Evolutionary conservation across 805 yeast species (phyloP), one percentile per base, ranked within the genome.

Genomic region (Metschnikowia cubensis): DNA sequence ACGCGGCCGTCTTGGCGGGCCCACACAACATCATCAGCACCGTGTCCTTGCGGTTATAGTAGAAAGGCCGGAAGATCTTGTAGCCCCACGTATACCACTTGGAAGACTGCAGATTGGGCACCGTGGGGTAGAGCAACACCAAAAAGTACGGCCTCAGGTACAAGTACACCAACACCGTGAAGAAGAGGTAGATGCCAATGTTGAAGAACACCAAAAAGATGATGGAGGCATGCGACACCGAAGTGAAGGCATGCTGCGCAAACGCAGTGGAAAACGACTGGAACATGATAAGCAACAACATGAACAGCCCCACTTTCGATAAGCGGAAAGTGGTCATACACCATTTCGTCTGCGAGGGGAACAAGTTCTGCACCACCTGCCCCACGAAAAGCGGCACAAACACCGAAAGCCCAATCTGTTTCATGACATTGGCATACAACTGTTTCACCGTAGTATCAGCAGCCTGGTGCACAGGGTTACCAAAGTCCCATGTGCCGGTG

Each of bases 1-100:
- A 72, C 0, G 96, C 96, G 0, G 96, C 96, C 0, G 96, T 89
- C 66, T 89, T 90, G 2, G 97, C 96, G 4, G 96, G 92, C 10
- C 96, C 96, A 67, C 96, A 88, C 51, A 89, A 76, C 85, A 89
- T 79, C 45, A 90, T 78, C 11, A 91, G 76, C 34, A 88, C 87
- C 0, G 96, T 81, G 60, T 90, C 96, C 46, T 72, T 66, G 57
- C 84, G 79, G 59, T 76, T 74, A 66, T 86, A 86, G 66, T 85
- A 86, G 59, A 87, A 88, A 1, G 92, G 92, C 48, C 74, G 65
- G 51, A 82, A 66, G 1, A 74, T 31, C 40, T 64, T 65, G 62
- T 82, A 79, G 20, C 72, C 52, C 56, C 65, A 67, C 5, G 57
- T 74, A 59, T 87, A 87, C 0, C 66, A 3, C 33, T 40, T 68